phyloP scores from a whole-genome alignment of 129 eudicot genomes.

The Deinandra increscens region DNA sequence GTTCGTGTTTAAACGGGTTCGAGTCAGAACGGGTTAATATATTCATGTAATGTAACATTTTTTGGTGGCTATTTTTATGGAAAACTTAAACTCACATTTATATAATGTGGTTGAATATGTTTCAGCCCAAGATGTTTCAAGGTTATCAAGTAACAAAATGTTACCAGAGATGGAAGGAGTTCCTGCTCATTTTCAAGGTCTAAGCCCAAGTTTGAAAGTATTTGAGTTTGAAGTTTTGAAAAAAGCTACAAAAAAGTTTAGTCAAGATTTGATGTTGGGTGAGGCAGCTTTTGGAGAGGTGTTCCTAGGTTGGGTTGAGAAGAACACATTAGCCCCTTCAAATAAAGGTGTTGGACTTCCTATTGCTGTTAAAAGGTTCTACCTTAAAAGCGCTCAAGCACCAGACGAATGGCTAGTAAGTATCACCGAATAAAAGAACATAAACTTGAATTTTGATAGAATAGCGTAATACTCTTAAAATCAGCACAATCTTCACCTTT shows the following conservation, averaged over 20 bases:
- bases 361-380: conserved; percentile 33
- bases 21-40: too few relatives aligned
- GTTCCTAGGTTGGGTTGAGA: conserved; percentile 31
- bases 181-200: not conserved
- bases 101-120: too few relatives aligned
- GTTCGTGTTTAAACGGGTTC: too few relatives aligned
- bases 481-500: too few relatives aligned
- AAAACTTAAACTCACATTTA: too few relatives aligned
- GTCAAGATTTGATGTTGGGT: conserved; percentile 24
- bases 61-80: too few relatives aligned
- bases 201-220: conserved; percentile 11
- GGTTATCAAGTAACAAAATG: too few relatives aligned
- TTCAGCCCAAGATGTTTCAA: too few relatives aligned
- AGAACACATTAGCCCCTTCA: conserved; percentile 31
- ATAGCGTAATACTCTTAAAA: too few relatives aligned
- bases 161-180: not conserved
- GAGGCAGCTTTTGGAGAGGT: conserved; percentile 27
- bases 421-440: not conserved
- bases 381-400: not conserved
- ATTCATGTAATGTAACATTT: too few relatives aligned
- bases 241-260: conserved; percentile 30
- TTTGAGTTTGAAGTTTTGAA: conserved; percentile 31
- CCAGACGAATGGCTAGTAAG: not conserved
- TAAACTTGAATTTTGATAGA: too few relatives aligned
- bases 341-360: conserved; percentile 28